Evolutionary conservation across 2,329 filamentous ascomycete species (phyloP).

Genomic region (Thermothelomyces thermophilus): DNA sequence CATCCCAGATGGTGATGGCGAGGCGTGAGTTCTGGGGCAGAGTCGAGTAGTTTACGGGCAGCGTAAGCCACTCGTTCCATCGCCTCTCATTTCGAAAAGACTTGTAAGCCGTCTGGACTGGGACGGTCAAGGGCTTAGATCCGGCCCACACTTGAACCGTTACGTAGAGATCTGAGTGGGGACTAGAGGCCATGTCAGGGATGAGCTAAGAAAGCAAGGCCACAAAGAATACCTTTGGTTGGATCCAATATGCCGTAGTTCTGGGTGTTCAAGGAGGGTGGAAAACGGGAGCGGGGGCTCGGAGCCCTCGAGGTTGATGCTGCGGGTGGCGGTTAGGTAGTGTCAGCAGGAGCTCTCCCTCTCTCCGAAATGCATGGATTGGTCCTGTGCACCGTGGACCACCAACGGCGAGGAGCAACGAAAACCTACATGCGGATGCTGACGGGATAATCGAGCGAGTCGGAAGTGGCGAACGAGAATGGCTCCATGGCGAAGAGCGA

Average conservation of each 20-base stretch:
- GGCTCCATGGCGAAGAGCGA: conserved; percentile 63
- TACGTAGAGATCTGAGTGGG: conserved; percentile 83
- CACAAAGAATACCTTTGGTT: conserved; percentile 57
- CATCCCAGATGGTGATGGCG: conserved; percentile 91
- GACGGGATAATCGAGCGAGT: conserved; percentile 69
- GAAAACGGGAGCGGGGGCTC: conserved; percentile 71
- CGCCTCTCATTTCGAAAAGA: conserved; percentile 70
- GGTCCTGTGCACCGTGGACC: background rate
- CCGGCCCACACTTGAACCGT: conserved; percentile 93
- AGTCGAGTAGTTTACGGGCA: conserved; percentile 78
- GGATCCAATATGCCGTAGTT: conserved; percentile 80
- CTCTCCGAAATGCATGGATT: conserved; percentile 3
- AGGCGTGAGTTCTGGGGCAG: conserved; percentile 76
- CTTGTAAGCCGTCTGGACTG: conserved; percentile 88
- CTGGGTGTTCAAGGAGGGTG: conserved; percentile 67
- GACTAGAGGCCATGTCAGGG: conserved; percentile 41
- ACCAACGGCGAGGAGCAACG: background rate
- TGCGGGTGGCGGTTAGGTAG: conserved; percentile 28
- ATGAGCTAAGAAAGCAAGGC: background rate
- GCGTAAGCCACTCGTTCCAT: conserved; percentile 93
- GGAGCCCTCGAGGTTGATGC: conserved; percentile 70
- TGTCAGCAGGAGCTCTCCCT: background rate
- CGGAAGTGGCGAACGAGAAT: conserved; percentile 90
- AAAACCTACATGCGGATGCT: conserved; percentile 55
- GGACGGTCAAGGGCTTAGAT: conserved; percentile 88